Percentiles rank a stretch among this genome's conserved stretches.
These are phyloP conservation scores for Pythium monospermum DNA, from an alignment of 352 stramenopile genomes.

Conservation along the genomic window DNA sequence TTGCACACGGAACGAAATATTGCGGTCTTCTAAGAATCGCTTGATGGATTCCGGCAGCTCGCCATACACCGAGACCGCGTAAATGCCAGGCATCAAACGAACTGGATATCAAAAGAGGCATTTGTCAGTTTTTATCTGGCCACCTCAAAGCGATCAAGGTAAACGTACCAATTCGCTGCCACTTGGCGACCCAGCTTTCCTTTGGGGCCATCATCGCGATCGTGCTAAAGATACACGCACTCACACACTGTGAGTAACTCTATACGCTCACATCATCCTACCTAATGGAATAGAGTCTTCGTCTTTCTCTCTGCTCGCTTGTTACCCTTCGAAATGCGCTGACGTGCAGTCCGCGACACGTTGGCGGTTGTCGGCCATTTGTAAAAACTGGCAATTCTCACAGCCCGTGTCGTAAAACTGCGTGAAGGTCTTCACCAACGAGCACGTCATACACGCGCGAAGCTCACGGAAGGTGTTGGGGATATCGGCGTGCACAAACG, in stretches of 20 bases:
- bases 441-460: conserved; percentile 86
- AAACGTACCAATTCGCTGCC: conserved; percentile 72
- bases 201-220: conserved; percentile 88
- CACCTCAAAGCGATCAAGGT: neutral
- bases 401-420: conserved; percentile 89
- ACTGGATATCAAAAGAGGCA: no score
- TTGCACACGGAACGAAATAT: conserved; percentile 83
- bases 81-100: conserved; percentile 77
- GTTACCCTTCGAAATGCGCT: conserved; percentile 87
- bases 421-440: conserved; percentile 86
- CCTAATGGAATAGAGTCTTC: no score
- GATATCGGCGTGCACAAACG: conserved; percentile 80
- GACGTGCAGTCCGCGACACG: conserved; percentile 86
- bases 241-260: no score
- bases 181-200: conserved; percentile 88
- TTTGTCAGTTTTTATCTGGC: no score
- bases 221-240: conserved; percentile 39
- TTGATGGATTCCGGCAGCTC: conserved; percentile 86
- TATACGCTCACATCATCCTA: no score
- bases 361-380: conserved; percentile 88
- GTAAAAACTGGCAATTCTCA: conserved; percentile 85
- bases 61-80: conserved; percentile 83
- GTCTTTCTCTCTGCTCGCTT: no score
- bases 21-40: conserved; percentile 81
- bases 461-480: conserved; percentile 86